Evolutionary conservation across 306 rosid species (phyloP), one percentile per base, ranked within the genome.

Genomic region (Macrotyloma uniflorum): DNA sequence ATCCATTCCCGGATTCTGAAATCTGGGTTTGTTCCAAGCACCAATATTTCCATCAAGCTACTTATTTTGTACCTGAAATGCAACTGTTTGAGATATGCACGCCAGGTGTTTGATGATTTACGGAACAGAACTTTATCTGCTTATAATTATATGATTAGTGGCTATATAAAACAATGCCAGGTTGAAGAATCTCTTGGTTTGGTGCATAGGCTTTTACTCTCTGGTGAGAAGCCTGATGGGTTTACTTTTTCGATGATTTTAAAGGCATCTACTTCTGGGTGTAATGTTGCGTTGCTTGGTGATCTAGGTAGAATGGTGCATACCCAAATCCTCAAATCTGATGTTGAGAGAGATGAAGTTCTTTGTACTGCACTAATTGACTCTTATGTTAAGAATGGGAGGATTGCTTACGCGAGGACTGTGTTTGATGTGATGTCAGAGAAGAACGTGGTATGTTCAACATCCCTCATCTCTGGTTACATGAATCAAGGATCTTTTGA

Each of bases 381-480:
- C 69, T 89, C 93, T 4, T 92, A 92, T 59, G 85, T 91, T 67
- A 95, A 89, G 89, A 88, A 84, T 18, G 88, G 90, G 67, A 86
- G 83, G 61, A 73, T 91, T 50, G 73, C 54, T 54, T 89, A 75
- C 30, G 98, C 97, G 0, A 90, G 97, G 88, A 78, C 67, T 6
- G 93, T 91, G 72, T 91, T 91, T 75, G 98, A 91, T 72, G 74
- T 86, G 88, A 87, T 83, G 91, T 86, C 87, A 50, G 85, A 85
- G 75, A 86, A 91, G 68, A 87, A 82, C 43, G 87, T 95, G 43
- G 57, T 95, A 67, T 92, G 96, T 70, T 89, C 96, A 1, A 95
- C 98, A 19, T 89, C 97, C 3, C 87, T 95, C 82, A 87, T 95
- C 72, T 89, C 97, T 3, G 98, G 97, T 65, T 95, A 92, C 85